phyloP scores from a whole-genome alignment of 208 protist species.

The Tritrichomonas musculus region DNA sequence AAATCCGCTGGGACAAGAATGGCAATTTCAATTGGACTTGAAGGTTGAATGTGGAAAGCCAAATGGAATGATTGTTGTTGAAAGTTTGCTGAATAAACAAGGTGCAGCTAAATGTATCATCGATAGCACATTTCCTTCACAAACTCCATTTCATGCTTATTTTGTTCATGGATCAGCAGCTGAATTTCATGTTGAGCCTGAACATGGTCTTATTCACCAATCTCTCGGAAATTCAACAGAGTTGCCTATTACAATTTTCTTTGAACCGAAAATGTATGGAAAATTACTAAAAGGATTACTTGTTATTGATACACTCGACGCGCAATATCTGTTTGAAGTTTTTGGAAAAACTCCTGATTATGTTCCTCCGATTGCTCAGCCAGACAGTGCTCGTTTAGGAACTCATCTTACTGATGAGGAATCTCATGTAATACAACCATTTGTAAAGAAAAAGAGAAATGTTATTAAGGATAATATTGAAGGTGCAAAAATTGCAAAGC shows the following conservation, averaged over 20 bases:
- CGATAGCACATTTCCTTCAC: background rate
- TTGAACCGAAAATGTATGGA: slow-evolving; percentile 19
- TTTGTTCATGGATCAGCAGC: background rate
- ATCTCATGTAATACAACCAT: background rate
- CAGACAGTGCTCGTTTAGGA: background rate
- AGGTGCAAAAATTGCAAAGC: background rate
- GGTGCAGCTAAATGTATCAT: background rate
- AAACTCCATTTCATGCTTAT: slow-evolving; percentile 19
- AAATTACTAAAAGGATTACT: slow-evolving; percentile 14
- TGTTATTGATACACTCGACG: background rate
- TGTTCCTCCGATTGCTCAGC: background rate
- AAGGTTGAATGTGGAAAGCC: background rate
- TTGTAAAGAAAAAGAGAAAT: background rate
- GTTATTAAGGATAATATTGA: background rate
- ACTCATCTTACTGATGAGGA: background rate
- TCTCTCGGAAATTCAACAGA: background rate
- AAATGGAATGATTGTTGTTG: background rate
- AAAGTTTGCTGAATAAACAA: background rate
- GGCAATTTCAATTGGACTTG: background rate
- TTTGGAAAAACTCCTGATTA: slow-evolving; percentile 20
- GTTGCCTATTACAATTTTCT: background rate
- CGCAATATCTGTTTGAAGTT: background rate
- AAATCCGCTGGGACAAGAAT: background rate
- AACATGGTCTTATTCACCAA: background rate
- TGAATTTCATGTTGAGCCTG: background rate